Percentiles rank a stretch among this genome's conserved stretches.
phyloP scores from a whole-genome alignment of 257 asterid genomes.

The Ophiorrhiza pumila region DNA sequence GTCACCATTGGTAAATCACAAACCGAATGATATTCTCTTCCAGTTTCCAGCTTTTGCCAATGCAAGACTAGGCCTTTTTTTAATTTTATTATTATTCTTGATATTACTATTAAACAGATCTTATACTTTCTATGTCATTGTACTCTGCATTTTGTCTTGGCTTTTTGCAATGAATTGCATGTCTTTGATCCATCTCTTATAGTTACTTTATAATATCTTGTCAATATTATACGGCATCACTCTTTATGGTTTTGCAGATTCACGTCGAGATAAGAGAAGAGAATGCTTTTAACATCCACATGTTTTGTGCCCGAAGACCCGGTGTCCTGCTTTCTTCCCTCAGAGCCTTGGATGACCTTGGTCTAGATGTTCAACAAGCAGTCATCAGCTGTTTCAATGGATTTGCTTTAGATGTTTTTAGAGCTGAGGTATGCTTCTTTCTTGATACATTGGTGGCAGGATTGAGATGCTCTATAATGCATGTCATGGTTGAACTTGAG shows the following conservation, averaged over 20 bases:
- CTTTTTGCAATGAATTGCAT: background rate
- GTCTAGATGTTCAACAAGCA: constrained; percentile 34
- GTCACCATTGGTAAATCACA: constrained; percentile 20
- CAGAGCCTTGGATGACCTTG: constrained; percentile 33
- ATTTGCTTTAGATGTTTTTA: constrained; percentile 32
- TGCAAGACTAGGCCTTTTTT: too few relatives aligned
- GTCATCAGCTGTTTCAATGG: constrained; percentile 36
- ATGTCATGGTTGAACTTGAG: background rate
- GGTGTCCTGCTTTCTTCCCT: constrained; percentile 31
- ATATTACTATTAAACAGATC: too few relatives aligned
- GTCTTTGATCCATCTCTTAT: background rate
- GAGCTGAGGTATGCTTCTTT: constrained; percentile 28
- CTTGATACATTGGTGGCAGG: background rate
- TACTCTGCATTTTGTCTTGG: background rate
- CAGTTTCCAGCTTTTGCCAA: background rate
- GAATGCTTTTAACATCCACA: constrained; percentile 33
- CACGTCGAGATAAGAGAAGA: constrained; percentile 33
- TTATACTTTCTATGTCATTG: background rate
- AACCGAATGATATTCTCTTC: background rate
- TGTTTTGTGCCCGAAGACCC: constrained; percentile 37
- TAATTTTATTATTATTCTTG: too few relatives aligned
- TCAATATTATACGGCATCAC: background rate
- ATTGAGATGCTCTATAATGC: background rate
- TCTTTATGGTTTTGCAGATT: constrained; percentile 19
- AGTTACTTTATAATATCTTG: background rate